These are phyloP conservation scores for Moniliophthora roreri DNA, from an alignment of 1,284 basidiomycete genomes.

Conservation along the genomic window DNA sequence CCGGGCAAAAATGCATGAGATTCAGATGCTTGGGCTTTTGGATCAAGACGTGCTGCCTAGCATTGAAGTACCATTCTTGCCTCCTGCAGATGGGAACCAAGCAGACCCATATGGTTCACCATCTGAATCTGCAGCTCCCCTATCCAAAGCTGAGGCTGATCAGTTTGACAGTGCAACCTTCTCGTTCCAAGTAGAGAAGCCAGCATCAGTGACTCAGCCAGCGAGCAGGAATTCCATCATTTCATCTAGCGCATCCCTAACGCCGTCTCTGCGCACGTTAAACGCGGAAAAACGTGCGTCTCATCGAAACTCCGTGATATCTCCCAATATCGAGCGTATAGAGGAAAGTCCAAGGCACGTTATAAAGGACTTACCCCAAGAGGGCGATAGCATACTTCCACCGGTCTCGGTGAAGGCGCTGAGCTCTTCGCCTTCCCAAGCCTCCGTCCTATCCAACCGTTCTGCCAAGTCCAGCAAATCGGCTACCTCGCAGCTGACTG, in stretches of 20 bases:
- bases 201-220: conserved; percentile 3
- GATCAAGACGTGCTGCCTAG: conserved; percentile 87
- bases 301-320: conserved; percentile 44
- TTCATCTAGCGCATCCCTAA: not conserved
- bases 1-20: conserved; percentile 91
- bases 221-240: conserved; percentile 4
- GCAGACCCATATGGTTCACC: conserved; percentile 6
- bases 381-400: conserved; percentile 35
- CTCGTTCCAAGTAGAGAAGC: conserved; percentile 45
- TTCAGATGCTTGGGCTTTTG: conserved; percentile 89
- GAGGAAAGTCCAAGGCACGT: conserved; percentile 64
- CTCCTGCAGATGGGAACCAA: conserved; percentile 19
- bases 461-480: conserved; percentile 21
- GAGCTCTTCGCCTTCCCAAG: conserved; percentile 71
- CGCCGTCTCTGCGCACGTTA: conserved; percentile 12
- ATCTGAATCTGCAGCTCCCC: conserved; percentile 22
- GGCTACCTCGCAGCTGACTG: conserved; percentile 34
- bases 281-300: conserved; percentile 38
- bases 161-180: conserved; percentile 73
- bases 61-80: conserved; percentile 80
- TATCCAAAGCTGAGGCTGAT: conserved; percentile 58
- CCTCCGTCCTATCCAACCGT: conserved; percentile 48
- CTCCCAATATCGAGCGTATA: conserved; percentile 55
- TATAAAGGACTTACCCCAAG: conserved; percentile 47
- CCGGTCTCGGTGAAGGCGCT: conserved; percentile 34